A percentile compares a stretch with the other conserved stretches of the same genome.
Conservation (phyloP, 177 flowering plant species). For the Vitis hybrid region DNA sequence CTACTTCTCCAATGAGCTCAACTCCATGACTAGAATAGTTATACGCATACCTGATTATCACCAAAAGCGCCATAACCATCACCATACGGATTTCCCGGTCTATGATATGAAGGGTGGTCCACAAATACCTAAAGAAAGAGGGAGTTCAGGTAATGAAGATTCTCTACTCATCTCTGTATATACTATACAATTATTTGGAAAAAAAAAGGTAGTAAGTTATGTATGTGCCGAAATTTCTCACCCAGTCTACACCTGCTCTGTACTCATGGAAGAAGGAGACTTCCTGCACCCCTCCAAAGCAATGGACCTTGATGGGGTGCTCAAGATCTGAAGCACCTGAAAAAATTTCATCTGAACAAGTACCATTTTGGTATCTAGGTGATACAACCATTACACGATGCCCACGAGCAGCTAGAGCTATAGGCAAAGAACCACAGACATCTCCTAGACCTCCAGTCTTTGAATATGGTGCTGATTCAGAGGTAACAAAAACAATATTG, state of each 20-base stretch:
- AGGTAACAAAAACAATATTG: conserved; percentile 73
- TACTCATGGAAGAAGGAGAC: conserved; percentile 85
- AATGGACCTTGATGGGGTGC: conserved; percentile 43
- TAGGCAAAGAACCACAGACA: conserved; percentile 96
- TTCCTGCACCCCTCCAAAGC: conserved; percentile 80
- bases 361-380: conserved; percentile 77
- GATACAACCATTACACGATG: conserved; percentile 97
- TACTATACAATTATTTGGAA: not conserved
- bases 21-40: not conserved
- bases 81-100: conserved; percentile 96
- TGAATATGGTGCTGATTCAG: conserved; percentile 95
- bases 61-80: conserved; percentile 83
- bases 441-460: conserved; percentile 98
- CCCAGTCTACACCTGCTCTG: conserved; percentile 96
- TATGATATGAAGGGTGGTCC: conserved; percentile 84
- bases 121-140: conserved; percentile 68
- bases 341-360: conserved; percentile 45
- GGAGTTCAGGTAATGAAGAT: not conserved
- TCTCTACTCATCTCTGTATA: not conserved
- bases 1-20: not conserved
- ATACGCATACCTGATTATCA: conserved; percentile 80
- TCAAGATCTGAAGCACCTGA: conserved; percentile 49
- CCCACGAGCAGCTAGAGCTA: conserved; percentile 77
- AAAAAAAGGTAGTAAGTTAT: not conserved
- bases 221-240: conserved; percentile 22